Percentiles rank a stretch among this genome's conserved stretches.
Evolutionary conservation across 1,284 basidiomycete species (phyloP).

Genomic region (Lentinula novae-zelandiae): DNA sequence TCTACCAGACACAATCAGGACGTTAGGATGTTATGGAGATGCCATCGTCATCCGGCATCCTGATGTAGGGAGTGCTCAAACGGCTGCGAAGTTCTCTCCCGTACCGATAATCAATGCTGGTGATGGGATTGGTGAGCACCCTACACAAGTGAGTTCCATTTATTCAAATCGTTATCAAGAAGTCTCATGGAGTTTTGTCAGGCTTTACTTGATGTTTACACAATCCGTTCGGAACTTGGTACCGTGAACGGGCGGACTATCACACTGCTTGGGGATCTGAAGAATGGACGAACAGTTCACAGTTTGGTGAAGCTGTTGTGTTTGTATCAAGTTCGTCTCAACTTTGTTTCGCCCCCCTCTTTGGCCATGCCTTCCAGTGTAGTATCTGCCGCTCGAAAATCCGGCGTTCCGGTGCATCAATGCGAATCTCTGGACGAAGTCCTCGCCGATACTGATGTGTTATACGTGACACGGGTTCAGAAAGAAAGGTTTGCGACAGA

Average conservation of each 20-base stretch:
- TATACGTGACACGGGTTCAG: constrained; percentile 96
- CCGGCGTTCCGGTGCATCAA: constrained; percentile 77
- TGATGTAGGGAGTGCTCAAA: constrained; percentile 85
- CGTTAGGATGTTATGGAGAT: constrained; percentile 94
- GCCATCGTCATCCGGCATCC: constrained; percentile 96
- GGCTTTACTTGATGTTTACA: constrained; percentile 93
- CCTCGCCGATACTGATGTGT: constrained; percentile 89
- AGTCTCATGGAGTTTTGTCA: constrained; percentile 25
- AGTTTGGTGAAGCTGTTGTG: constrained; percentile 91
- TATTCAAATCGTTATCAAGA: not conserved
- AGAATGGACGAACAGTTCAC: constrained; percentile 98
- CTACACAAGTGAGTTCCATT: constrained; percentile 70
- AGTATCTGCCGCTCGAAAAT: constrained; percentile 78
- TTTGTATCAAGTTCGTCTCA: constrained; percentile 91
- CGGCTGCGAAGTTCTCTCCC: constrained; percentile 91
- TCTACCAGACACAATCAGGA: constrained; percentile 91
- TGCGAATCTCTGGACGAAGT: constrained; percentile 89
- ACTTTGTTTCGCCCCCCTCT: constrained; percentile 92
- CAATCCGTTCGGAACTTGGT: constrained; percentile 96
- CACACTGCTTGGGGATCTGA: constrained; percentile 94
- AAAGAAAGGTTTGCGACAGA: constrained; percentile 89
- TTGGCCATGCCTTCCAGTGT: constrained; percentile 91
- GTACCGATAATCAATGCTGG: constrained; percentile 97
- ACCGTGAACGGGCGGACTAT: constrained; percentile 97
- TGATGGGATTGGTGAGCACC: constrained; percentile 97